Evolutionary conservation across 2,329 filamentous ascomycete species (phyloP).

Genomic region (Elsinoe fawcettii): DNA sequence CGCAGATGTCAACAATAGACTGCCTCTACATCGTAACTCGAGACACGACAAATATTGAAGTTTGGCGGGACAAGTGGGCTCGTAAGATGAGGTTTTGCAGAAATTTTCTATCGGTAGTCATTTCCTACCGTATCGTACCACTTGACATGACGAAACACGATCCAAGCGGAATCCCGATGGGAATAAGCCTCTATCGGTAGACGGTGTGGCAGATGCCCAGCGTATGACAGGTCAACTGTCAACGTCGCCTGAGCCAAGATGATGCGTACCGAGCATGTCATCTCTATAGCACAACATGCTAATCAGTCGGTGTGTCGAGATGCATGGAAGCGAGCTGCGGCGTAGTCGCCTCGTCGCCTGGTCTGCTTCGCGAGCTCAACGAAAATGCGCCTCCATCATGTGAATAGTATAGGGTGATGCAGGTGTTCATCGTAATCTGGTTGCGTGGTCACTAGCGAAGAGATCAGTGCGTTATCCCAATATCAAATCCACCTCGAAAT

Average conservation of each 20-base stretch:
- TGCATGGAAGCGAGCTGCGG: constrained; percentile 4
- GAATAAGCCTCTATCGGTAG: neutral
- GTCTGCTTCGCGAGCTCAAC: constrained; percentile 6
- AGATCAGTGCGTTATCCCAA: constrained; percentile 3
- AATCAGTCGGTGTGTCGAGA: neutral
- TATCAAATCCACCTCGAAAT: constrained; percentile 9
- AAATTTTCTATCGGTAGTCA: neutral
- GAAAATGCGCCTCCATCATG: neutral
- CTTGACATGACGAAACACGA: neutral
- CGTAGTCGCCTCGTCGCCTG: neutral
- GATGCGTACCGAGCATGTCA: neutral
- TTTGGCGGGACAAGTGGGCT: constrained; percentile 7
- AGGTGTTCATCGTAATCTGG: constrained; percentile 1
- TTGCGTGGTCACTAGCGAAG: constrained; percentile 4
- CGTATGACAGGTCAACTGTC: constrained; percentile 4
- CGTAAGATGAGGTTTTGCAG: constrained; percentile 7
- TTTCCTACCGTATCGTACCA: constrained; percentile 6
- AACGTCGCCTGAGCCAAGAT: constrained; percentile 6
- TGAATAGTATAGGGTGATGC: neutral
- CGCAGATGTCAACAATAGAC: constrained; percentile 6
- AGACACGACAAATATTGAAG: neutral
- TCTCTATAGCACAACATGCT: neutral
- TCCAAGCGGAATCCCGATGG: neutral
- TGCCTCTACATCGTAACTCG: too few relatives aligned
- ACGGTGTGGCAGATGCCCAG: neutral